Base-by-base conservation (phyloP, 2,329 filamentous ascomycete genomes). In the Fusarium sp. region DNA sequence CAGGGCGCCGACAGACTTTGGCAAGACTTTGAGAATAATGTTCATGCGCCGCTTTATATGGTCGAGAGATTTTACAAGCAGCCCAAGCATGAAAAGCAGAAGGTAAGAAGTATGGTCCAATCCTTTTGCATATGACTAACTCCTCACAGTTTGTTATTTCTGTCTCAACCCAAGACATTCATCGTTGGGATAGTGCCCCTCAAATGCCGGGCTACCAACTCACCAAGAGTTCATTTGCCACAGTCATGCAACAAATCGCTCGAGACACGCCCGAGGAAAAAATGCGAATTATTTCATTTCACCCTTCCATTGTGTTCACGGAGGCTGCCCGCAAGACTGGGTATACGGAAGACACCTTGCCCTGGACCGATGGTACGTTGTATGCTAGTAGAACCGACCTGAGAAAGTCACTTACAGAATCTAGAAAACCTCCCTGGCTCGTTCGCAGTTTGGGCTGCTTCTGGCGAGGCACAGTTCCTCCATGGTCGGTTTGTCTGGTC, bases 401-500 rank as follows among this genome's bases (percentile, higher is more conserved):
- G 5, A 11, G 25, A 65, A 4, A 57, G 5, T 8, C 0, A 15
- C 49, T 52, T 1, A 52, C 22, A 24, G 20, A 10, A 18, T 29
- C 1, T 45, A 81, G 79, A 77, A n/a, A 75, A 77, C 32, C 76
- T 85, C 1, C 80, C 83, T 0, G 82, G 77, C 7, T 67, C 79
- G n/a, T 85, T 84, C 57, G 71, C 76, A 10, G 77, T 85, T 2
- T 86, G 83, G 84, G 74, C 34, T 8, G 4, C 59, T 4, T 81
- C 79, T 10, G 68, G 78, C 0, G 82, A 86, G 63, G 83, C 85
- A 0, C 59, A 63, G 2, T 86, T 87, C 51, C 73, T 87, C 9
- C 83, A 82, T 46, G 79, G 81, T 2, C 83, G 83, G 29, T 83
- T 83, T n/a, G 71, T 85, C 2, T 87, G 83, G 81, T 78, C 80